Percentiles rank a stretch among this genome's conserved stretches.
These are phyloP conservation scores for Pythium guiyangense DNA, from an alignment of 352 stramenopile genomes.

Conservation along the genomic window DNA sequence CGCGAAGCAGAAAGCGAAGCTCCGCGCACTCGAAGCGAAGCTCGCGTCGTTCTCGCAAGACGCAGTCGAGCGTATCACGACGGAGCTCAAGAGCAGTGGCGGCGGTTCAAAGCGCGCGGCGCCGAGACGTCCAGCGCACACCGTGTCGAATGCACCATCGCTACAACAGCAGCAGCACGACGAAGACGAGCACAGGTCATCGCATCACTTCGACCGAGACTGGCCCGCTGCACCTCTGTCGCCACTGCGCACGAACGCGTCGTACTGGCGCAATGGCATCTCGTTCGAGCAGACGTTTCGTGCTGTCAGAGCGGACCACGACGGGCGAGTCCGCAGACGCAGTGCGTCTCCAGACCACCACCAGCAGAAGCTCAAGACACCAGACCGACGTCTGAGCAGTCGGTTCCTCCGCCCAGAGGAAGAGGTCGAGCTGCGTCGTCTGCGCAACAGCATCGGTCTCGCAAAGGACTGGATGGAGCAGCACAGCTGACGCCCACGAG, in stretches of 20 bases:
- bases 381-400: slow-evolving; percentile 9
- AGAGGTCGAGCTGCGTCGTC: slow-evolving; percentile 37
- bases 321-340: background rate
- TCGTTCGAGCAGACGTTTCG: slow-evolving; percentile 23
- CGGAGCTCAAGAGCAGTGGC: slow-evolving; percentile 11
- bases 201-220: background rate
- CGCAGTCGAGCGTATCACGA: slow-evolving; percentile 38
- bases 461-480: slow-evolving; percentile 66
- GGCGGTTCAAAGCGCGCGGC: background rate
- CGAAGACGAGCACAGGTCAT: background rate
- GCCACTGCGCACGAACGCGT: slow-evolving; percentile 34
- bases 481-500: slow-evolving; percentile 8
- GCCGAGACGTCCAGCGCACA: background rate
- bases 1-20: slow-evolving; percentile 43
- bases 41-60: slow-evolving; percentile 45
- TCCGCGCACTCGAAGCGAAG: slow-evolving; percentile 49
- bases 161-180: background rate
- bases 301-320: background rate
- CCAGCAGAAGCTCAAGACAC: background rate
- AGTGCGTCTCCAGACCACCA: background rate
- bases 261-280: slow-evolving; percentile 54
- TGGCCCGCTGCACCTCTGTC: slow-evolving; percentile 40
- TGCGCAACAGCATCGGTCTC: slow-evolving; percentile 57
- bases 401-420: slow-evolving; percentile 61
- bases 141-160: background rate